Evolutionary conservation across 1,284 basidiomycete genomes (phyloP), one percentile per base, ranked within the genome.

Genomic region (Marasmius tenuissimus): DNA sequence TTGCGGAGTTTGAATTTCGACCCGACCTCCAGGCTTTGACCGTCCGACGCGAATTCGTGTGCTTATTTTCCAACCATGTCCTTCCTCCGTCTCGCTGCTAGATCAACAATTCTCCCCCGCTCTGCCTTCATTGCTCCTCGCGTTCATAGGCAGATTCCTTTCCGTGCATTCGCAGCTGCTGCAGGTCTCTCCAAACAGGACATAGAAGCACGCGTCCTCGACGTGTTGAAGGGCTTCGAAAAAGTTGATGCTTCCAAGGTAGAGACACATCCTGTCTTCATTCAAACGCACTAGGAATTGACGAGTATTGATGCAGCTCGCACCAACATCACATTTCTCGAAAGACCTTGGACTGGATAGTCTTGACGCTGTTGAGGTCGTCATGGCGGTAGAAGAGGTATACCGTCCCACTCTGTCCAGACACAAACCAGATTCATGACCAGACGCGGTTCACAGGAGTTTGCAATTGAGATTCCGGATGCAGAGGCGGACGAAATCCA

Each of bases 321-420:
- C 87, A 16, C 66, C 87, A 35, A 75, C 87, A 16, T 83, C 97
- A 34, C 85, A 89, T 38, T 98, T 99, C 79, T 82, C 89, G 62
- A 81, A 85, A 56, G 96, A 99, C 81, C 88, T 99, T 62, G 93
- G 95, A 45, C 85, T 99, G 56, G 97, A 99, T 81, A 98, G 96
- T 71, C 82, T 99, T 72, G 97, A 99, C 76, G 88, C 96, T 52
- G 97, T 99, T 49, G 97, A 99, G 78, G 96, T 98, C 49, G 94
- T 99, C 71, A 98, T 99, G 96, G 96, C 97, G 53, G 93, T 99
- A 69, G 97, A 99, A 80, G 97, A 99, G 89, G 97, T 94, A 75
- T 39, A 49, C 18, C 18, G 50, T 52, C 14, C 48, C 35, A 47
- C 34, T 50, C 11, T 53, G 54, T 59, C 14, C 37, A 50, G 18